Conservation (phyloP, 495 filamentous ascomycete species). For the Margaritispora aquatica region DNA sequence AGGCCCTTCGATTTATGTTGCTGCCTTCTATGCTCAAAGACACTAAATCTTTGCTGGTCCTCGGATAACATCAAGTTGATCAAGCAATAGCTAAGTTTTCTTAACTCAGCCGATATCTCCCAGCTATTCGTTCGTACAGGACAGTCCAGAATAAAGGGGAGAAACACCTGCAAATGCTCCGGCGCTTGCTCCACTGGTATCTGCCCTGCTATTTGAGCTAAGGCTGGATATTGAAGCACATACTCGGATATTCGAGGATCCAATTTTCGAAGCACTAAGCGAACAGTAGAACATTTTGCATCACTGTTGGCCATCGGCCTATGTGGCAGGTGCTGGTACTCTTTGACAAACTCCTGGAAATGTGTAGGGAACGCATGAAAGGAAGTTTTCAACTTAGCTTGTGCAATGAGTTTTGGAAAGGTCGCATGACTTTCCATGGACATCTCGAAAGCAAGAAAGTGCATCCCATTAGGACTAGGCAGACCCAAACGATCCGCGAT, state of each 20-base stretch:
- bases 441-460: conserved; percentile 34
- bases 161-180: conserved; percentile 39
- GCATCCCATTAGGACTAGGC: conserved; percentile 21
- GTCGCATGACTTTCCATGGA: conserved; percentile 26
- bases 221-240: conserved; percentile 29
- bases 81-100: conserved; percentile 54
- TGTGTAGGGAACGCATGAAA: conserved; percentile 9
- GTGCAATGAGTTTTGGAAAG: conserved; percentile 26
- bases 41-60: conserved; percentile 10
- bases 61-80: conserved; percentile 35
- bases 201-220: conserved; percentile 14
- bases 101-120: conserved; percentile 45
- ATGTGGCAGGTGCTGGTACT: conserved; percentile 29
- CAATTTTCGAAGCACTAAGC: conserved; percentile 18
- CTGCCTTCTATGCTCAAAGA: conserved; percentile 44
- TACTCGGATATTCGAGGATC: conserved; percentile 47
- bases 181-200: background rate
- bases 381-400: conserved; percentile 19
- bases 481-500: conserved; percentile 19
- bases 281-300: background rate
- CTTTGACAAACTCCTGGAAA: conserved; percentile 38
- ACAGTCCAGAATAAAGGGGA: conserved; percentile 54
- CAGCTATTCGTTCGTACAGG: conserved; percentile 56
- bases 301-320: background rate
- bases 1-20: conserved; percentile 29